Evolutionary conservation across 805 yeast genomes (phyloP).

Genomic region (Suhomyces sp.): DNA sequence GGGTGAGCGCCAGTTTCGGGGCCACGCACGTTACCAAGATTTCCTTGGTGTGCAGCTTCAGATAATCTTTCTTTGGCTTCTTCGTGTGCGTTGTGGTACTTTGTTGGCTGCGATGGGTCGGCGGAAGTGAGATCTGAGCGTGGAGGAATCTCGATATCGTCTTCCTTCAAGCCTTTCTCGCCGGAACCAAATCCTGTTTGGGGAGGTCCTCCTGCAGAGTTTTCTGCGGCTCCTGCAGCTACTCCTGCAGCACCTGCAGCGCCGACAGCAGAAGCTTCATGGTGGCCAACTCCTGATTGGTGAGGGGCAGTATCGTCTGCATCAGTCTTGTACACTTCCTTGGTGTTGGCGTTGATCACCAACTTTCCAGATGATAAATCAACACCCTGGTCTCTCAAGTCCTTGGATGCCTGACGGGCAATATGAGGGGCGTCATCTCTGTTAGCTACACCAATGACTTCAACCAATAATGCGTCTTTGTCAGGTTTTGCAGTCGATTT

Average conservation of each 20-base stretch:
- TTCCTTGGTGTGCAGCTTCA: slow-evolving; percentile 3
- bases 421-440: slow-evolving; percentile 25
- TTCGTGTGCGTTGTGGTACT: slow-evolving; percentile 5
- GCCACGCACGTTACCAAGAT: slow-evolving; percentile 1
- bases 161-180: neutral
- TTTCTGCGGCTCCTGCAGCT: neutral
- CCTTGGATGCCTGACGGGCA: slow-evolving; percentile 31
- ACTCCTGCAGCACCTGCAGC: slow-evolving; percentile 3
- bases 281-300: neutral
- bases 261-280: slow-evolving; percentile 1
- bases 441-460: slow-evolving; percentile 35
- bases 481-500: neutral
- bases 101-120: slow-evolving; percentile 5
- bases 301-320: neutral
- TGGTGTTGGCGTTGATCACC: slow-evolving; percentile 32
- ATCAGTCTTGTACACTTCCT: slow-evolving; percentile 28
- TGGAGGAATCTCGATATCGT: neutral
- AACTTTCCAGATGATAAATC: slow-evolving; percentile 33
- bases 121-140: neutral
- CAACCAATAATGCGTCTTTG: slow-evolving; percentile 19
- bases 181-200: slow-evolving; percentile 1
- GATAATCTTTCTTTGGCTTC: slow-evolving; percentile 3
- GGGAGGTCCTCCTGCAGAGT: neutral
- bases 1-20: too few relatives aligned
- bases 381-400: slow-evolving; percentile 28